Percentiles rank a stretch among this genome's conserved stretches.
Evolutionary conservation across 495 filamentous ascomycete species (phyloP).

Genomic region (Recurvomyces mirabilis): DNA sequence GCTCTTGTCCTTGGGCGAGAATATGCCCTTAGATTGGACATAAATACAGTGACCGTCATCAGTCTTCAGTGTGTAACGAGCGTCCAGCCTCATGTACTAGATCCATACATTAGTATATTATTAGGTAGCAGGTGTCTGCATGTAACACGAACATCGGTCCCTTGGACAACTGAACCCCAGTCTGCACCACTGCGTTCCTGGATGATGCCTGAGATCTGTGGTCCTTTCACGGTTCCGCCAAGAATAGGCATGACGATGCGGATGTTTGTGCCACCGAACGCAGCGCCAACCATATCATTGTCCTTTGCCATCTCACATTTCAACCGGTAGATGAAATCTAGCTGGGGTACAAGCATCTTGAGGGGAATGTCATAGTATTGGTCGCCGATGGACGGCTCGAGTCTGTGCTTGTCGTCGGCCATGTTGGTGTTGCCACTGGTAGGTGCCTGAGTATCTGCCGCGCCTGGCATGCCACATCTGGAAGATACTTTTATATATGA

Average conservation of each 20-base stretch:
- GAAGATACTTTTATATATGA: too few relatives aligned
- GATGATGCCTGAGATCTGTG: background rate
- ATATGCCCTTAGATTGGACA: background rate
- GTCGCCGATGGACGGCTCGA: too few relatives aligned
- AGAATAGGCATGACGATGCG: background rate
- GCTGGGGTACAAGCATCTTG: background rate
- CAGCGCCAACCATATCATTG: background rate
- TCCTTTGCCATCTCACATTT: background rate
- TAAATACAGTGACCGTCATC: constrained; percentile 1
- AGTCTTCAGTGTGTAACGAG: constrained; percentile 1
- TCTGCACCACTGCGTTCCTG: background rate
- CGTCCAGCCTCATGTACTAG: background rate
- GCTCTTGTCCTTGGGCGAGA: background rate
- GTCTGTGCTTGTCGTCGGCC: too few relatives aligned
- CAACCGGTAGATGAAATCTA: constrained; percentile 1
- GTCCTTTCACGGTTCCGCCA: background rate
- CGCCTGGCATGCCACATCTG: too few relatives aligned
- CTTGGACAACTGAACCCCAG: background rate
- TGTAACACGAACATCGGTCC: too few relatives aligned
- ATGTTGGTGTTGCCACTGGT: too few relatives aligned
- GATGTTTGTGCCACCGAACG: background rate
- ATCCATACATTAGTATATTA: too few relatives aligned
- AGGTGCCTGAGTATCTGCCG: too few relatives aligned
- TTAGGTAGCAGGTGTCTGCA: too few relatives aligned
- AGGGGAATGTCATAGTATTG: background rate